These are phyloP conservation scores for Daldinia eschscholtzii DNA, from an alignment of 2,329 filamentous ascomycete genomes.

Conservation along the genomic window DNA sequence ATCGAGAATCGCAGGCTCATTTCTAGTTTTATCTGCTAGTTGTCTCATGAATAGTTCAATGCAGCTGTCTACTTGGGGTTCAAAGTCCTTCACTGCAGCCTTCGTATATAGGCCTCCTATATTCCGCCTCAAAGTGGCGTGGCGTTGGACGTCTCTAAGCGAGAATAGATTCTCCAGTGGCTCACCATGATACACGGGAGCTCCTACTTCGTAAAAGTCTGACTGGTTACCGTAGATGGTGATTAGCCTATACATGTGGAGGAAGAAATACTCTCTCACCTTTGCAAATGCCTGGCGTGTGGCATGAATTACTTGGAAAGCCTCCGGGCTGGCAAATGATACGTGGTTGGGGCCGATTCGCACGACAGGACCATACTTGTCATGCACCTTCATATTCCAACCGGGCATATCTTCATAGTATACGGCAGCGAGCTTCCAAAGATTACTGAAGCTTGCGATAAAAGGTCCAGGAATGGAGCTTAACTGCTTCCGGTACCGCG, in stretches of 20 bases:
- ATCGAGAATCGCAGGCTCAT: conserved; percentile 16
- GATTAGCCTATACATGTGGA: background rate
- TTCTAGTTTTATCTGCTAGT: background rate
- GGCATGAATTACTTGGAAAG: conserved; percentile 42
- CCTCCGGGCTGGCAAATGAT: conserved; percentile 36
- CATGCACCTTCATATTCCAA: conserved; percentile 38
- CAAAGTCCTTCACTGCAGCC: conserved; percentile 8
- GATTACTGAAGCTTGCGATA: conserved; percentile 37
- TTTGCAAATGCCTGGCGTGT: conserved; percentile 45
- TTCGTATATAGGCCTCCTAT: conserved; percentile 7
- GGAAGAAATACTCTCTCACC: background rate
- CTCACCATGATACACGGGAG: conserved; percentile 19
- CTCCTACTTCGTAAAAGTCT: conserved; percentile 7
- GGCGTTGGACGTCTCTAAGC: background rate
- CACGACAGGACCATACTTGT: conserved; percentile 41
- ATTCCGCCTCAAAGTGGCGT: conserved; percentile 8
- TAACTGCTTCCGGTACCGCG: conserved; percentile 35
- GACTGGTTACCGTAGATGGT: background rate
- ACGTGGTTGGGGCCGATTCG: conserved; percentile 43
- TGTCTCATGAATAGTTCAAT: conserved; percentile 11
- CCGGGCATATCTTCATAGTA: conserved; percentile 27
- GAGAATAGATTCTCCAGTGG: conserved; percentile 17
- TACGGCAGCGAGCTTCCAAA: conserved; percentile 43
- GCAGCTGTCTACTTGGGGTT: conserved; percentile 25
- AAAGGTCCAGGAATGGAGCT: conserved; percentile 45